Base-by-base conservation (phyloP, 2,329 filamentous ascomycete genomes). In the Incumbomyces delicatus region DNA sequence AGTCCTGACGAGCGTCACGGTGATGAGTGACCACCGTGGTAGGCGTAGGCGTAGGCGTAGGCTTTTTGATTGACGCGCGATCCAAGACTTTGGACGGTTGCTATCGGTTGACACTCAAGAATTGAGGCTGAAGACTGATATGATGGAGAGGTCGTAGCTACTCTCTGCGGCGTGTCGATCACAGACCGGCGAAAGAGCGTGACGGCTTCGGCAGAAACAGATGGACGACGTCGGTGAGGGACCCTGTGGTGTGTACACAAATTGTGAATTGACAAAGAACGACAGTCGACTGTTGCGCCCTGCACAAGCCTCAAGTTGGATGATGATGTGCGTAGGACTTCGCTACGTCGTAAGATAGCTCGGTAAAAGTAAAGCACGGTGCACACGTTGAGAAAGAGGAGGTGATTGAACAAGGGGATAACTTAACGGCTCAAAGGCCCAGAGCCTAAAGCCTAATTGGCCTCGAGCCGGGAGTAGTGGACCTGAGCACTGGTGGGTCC, bases 201-300 rank as follows among this genome's bases (percentile, higher is more conserved):
- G 16, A 11, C 33, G 33, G 22, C 8, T 4, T 27, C 8, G 22
- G 5, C 22, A 8, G 22, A 8, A 27, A 8, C 8, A 27, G 22
- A 27, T 8, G 22, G 22, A 27, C n/a, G n/a, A n/a, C n/a, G n/a
- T 32, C 36, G 42, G 42, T 45, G 42, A 45, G 42, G 42, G 42
- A 38, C 42, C 42, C 42, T 45, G 42, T 37, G 12, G 33, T n/a
- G n/a, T n/a, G n/a, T 18, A 20, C 27, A 20, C 12, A 36, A 16
- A 17, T 13, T 35, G 27, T 11, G 12, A 14, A 13, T 37, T 16
- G 17, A 38, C 34, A 45, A 38, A 45, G 42, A 45, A 45, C 18
- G 42, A 45, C 33, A 37, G 17, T 7, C 14, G 34, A 45, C 18
- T 22, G 36, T 14, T n/a, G 12, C 37, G 33, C 18, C 14, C 42